Conservation (phyloP, 2,329 filamentous ascomycete genomes). For the Phialemoniopsis sp. region DNA sequence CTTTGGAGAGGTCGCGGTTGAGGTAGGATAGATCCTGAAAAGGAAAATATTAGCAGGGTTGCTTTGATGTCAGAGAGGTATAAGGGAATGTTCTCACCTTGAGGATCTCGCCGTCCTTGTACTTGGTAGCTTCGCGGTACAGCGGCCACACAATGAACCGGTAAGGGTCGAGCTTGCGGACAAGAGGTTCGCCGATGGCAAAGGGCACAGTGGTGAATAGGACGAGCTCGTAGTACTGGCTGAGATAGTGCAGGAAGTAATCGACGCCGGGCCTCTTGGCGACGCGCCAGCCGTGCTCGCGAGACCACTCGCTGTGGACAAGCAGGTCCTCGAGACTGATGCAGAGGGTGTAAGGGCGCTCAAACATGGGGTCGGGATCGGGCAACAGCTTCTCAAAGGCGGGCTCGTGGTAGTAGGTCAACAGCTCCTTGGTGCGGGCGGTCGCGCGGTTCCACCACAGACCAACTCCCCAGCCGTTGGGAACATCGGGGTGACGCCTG, state of each 20-base stretch:
- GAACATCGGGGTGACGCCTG: conserved; percentile 62
- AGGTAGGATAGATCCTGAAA: conserved; percentile 89
- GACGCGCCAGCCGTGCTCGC: conserved; percentile 91
- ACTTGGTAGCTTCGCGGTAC: conserved; percentile 94
- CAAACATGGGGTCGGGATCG: conserved; percentile 72
- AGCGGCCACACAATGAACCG: conserved; percentile 93
- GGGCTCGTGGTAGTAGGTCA: conserved; percentile 94
- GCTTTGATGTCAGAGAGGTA: neutral
- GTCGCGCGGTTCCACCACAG: conserved; percentile 79
- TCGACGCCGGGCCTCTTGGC: conserved; percentile 94
- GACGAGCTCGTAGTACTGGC: conserved; percentile 96
- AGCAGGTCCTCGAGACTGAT: conserved; percentile 91
- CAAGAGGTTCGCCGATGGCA: conserved; percentile 78
- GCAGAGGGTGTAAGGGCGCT: conserved; percentile 87
- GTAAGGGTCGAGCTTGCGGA: conserved; percentile 92
- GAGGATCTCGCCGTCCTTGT: conserved; percentile 91
- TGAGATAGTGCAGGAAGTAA: conserved; percentile 95
- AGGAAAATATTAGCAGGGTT: conserved; percentile 10
- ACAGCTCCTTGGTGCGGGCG: conserved; percentile 69
- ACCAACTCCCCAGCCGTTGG: conserved; percentile 71
- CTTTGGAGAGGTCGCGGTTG: conserved; percentile 92
- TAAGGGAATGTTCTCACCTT: conserved; percentile 57
- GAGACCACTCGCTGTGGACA: conserved; percentile 90
- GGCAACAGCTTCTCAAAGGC: conserved; percentile 91
- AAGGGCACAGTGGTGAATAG: conserved; percentile 89